Evolutionary conservation across 805 yeast genomes (phyloP).

Genomic region (Lachancea lanzarotensis): DNA sequence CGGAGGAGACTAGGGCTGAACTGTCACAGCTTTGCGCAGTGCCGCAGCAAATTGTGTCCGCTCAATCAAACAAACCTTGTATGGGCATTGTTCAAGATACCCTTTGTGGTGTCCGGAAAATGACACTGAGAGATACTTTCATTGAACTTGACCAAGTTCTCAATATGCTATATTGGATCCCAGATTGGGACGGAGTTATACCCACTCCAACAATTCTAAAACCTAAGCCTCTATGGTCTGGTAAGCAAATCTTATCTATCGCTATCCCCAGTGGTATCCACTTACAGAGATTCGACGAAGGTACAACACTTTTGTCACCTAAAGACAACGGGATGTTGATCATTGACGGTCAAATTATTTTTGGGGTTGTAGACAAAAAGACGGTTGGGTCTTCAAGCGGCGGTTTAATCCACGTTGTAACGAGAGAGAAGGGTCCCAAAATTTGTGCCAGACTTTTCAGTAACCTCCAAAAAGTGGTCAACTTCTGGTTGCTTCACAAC

Average conservation of each 20-base stretch:
- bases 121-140: constrained; percentile 86
- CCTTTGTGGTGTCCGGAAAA: constrained; percentile 90
- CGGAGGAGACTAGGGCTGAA: constrained; percentile 97
- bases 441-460: constrained; percentile 87
- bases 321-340: constrained; percentile 94
- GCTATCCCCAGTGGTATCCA: constrained; percentile 96
- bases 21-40: constrained; percentile 92
- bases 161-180: constrained; percentile 97
- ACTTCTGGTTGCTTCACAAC: constrained; percentile 91
- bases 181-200: constrained; percentile 96
- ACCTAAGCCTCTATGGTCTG: constrained; percentile 97
- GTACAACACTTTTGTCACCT: constrained; percentile 74
- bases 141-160: constrained; percentile 89
- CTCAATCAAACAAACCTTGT: constrained; percentile 97
- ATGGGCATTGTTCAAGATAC: constrained; percentile 99
- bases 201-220: constrained; percentile 92
- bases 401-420: constrained; percentile 93
- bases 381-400: constrained; percentile 99
- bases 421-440: constrained; percentile 94
- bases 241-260: constrained; percentile 88
- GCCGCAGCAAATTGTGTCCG: constrained; percentile 95
- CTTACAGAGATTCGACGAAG: constrained; percentile 88
- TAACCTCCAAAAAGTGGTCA: constrained; percentile 89
- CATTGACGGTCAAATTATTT: constrained; percentile 91
- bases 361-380: constrained; percentile 96